Percentiles rank a stretch among this genome's conserved stretches.
Evolutionary conservation across 768 basidiomycete genomes (phyloP).

Genomic region (Mycena filopes): DNA sequence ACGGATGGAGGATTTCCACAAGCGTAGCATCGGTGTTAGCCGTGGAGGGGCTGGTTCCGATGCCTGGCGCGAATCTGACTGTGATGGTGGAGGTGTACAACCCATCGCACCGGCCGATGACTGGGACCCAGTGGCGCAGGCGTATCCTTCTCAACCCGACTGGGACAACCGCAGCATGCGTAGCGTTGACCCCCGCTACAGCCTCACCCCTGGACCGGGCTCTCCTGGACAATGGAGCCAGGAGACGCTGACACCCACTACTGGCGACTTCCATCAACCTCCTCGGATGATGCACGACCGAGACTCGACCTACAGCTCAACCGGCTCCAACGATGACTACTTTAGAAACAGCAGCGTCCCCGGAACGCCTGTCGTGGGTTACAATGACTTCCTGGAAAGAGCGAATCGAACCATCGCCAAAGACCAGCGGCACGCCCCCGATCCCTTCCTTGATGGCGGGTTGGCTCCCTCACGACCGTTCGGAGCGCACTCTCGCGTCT

Average conservation of each 20-base stretch:
- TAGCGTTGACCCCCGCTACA: constrained; percentile 32
- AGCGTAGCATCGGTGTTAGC: constrained; percentile 80
- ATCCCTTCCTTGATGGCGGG: constrained; percentile 83
- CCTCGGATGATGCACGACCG: constrained; percentile 53
- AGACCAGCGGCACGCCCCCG: constrained; percentile 80
- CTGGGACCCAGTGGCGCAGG: constrained; percentile 79
- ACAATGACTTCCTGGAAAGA: constrained; percentile 83
- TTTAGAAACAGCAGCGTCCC: constrained; percentile 50
- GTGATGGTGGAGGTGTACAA: constrained; percentile 56
- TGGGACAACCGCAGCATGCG: constrained; percentile 74
- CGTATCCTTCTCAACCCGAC: constrained; percentile 75
- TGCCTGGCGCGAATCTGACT: constrained; percentile 84
- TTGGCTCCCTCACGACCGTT: constrained; percentile 77
- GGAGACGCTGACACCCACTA: constrained; percentile 57
- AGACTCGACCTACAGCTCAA: constrained; percentile 63
- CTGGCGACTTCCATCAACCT: constrained; percentile 50
- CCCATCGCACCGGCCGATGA: constrained; percentile 78
- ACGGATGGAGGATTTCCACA: constrained; percentile 94
- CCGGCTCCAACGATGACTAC: constrained; percentile 62
- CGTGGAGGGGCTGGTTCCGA: constrained; percentile 74
- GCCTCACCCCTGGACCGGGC: constrained; percentile 49
- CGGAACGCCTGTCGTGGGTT: constrained; percentile 56
- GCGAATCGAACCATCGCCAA: constrained; percentile 87
- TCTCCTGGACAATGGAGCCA: constrained; percentile 77
- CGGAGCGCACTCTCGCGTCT: constrained; percentile 80